Conservation (phyloP, 192 early-diverging fungal species). For the Linnemannia schmuckeri region DNA sequence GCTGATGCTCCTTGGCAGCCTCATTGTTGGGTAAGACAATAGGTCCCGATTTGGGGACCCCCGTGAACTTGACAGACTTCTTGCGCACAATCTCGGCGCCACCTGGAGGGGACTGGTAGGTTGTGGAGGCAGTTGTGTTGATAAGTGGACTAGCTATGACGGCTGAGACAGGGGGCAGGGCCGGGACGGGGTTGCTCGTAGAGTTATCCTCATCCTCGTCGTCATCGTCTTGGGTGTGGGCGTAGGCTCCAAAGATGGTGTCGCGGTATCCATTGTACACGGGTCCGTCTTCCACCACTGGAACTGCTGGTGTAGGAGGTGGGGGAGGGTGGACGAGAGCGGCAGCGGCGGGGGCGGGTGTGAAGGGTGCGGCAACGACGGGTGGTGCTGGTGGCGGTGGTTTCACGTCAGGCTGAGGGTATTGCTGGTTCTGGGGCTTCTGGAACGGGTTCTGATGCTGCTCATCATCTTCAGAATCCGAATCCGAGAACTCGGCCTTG, state of each 20-base stretch:
- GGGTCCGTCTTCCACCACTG: neutral
- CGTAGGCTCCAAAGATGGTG: constrained; percentile 52
- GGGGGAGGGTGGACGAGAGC: neutral
- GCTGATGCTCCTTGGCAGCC: constrained; percentile 47
- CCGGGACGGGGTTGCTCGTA: neutral
- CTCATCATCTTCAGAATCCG: constrained; percentile 9
- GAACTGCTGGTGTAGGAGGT: neutral
- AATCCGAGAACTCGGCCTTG: constrained; percentile 43
- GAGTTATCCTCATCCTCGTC: constrained; percentile 23
- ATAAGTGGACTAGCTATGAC: neutral
- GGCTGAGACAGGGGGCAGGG: neutral
- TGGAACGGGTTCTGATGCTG: constrained; percentile 3
- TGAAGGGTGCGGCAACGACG: neutral
- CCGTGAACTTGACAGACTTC: constrained; percentile 55
- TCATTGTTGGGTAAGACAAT: constrained; percentile 45
- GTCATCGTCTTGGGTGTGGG: constrained; percentile 26
- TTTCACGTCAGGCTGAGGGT: neutral
- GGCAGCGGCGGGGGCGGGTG: neutral
- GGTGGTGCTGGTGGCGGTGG: neutral
- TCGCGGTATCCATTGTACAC: constrained; percentile 53
- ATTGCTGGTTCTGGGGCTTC: neutral
- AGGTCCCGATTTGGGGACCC: constrained; percentile 32
- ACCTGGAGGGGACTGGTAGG: neutral
- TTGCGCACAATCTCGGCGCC: constrained; percentile 33
- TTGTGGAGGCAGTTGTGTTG: neutral